These are phyloP conservation scores for Gracilaria caudata DNA, from an alignment of 23 red algal genomes.

Conservation along the genomic window DNA sequence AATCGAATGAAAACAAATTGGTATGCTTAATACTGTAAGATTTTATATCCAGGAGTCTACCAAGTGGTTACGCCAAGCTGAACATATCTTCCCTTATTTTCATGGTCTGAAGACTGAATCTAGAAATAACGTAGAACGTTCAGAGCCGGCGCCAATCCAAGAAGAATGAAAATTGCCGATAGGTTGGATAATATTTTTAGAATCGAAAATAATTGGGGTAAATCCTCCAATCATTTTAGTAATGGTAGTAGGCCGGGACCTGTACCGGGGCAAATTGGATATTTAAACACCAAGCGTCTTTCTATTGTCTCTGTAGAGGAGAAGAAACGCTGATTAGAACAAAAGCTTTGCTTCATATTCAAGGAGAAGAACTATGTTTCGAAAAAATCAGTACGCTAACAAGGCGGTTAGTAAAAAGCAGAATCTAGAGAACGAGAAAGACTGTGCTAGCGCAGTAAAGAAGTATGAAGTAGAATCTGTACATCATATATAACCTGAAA, in stretches of 20 bases:
- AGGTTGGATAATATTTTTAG: not conserved
- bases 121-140: not conserved
- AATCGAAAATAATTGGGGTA: not conserved
- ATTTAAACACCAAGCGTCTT: too few species aligned
- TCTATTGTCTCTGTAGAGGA: too few species aligned
- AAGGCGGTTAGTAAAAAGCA: too few species aligned
- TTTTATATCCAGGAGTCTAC: conserved; percentile 16
- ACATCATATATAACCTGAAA: not conserved
- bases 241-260: too few species aligned
- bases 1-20: conserved; percentile 28
- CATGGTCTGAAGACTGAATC: conserved; percentile 4
- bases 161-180: conserved; percentile 28
- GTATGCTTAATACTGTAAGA: conserved; percentile 2
- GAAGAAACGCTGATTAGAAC: too few species aligned
- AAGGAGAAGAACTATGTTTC: too few species aligned
- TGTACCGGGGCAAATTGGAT: too few species aligned
- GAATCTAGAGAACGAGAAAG: too few species aligned
- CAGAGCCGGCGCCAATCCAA: not conserved
- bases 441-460: too few species aligned
- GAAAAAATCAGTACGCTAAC: too few species aligned
- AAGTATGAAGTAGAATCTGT: too few species aligned
- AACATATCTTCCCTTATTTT: not conserved
- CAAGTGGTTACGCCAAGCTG: conserved; percentile 16
- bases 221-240: not conserved
- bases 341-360: too few species aligned